Base-by-base conservation (phyloP, 805 yeast species). In the Priceomyces melissophilus region DNA sequence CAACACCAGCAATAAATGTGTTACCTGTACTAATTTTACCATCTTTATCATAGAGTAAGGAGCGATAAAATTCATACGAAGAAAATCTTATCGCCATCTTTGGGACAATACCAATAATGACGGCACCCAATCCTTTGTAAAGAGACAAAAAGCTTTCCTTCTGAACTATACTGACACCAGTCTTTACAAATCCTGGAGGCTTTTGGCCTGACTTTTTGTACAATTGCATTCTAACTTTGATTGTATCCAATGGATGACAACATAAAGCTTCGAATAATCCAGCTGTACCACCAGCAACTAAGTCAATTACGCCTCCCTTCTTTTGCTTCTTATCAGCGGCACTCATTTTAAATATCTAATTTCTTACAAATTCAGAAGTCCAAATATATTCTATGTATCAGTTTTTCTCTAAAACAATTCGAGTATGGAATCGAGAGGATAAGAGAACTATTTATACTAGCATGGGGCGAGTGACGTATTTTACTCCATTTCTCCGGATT, bases 81-180 rank as follows among this genome's bases (percentile, higher is more conserved):
- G 96, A 84, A 71, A 91, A 91, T 60, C 99, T 78, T 50, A 91
- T 87, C 28, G 96, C 98, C 99, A 91, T 91, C 63, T 91, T 91
- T 43, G 99, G 99, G 39, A 91, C 96, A 57, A 91, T 91, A 43
- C 99, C 99, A 58, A 91, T 86, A 44, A 89, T 87, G 43, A 91
- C 99, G 15, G 99, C 98, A 23, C 97, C 97, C 39, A 91, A 76
- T 42, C 99, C 99, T 63, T 91, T 90, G 71, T 91, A 91, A 17
- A 91, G 76, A 3, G 96, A 91, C 40, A 87, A 70, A 46, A 87
- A 75, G 3, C 95, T 84, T 63, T 91, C 98, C 45, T 86, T 79
- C 43, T 75, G 73, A 42, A 81, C 87, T 49, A 91, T 90, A 45
- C 75, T 73, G 39, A 76, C 68, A 53, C 96, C 98, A 3, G 98